phyloP scores from a whole-genome alignment of 1,284 basidiomycete species.

The Pyrrhoderma lamaoense region DNA sequence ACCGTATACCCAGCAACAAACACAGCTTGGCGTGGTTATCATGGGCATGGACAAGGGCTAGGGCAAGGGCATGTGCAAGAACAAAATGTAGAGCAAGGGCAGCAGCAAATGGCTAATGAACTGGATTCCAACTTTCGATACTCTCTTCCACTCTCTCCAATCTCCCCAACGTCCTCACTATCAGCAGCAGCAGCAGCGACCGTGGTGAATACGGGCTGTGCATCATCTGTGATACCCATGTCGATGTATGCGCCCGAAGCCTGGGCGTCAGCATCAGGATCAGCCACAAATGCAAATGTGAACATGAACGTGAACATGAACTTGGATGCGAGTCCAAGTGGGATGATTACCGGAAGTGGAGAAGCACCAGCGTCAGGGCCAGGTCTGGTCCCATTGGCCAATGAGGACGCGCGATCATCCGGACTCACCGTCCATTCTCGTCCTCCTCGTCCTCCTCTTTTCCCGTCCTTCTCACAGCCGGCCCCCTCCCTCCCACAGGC shows the following conservation, averaged over 20 bases:
- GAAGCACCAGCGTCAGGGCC: too few species aligned
- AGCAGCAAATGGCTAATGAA: too few species aligned
- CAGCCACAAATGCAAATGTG: conserved; percentile 7
- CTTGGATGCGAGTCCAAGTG: too few species aligned
- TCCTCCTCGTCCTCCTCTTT: not conserved
- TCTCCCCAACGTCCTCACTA: not conserved
- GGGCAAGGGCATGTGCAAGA: too few species aligned
- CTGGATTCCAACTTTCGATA: too few species aligned
- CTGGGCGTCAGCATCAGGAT: conserved; percentile 3
- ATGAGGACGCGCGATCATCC: too few species aligned
- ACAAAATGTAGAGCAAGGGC: too few species aligned
- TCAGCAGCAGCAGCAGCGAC: conserved; percentile 1
- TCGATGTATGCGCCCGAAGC: not conserved
- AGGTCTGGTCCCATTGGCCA: too few species aligned
- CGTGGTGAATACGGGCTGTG: not conserved
- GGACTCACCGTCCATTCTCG: not conserved
- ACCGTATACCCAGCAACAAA: too few species aligned
- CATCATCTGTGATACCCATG: not conserved
- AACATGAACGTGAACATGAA: conserved; percentile 1
- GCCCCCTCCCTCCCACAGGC: not conserved
- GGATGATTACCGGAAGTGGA: too few species aligned
- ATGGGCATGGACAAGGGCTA: too few species aligned
- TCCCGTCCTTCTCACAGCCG: not conserved
- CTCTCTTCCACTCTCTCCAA: not conserved
- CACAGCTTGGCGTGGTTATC: too few species aligned